Evolutionary conservation across 805 yeast genomes (phyloP), one percentile per base, ranked within the genome.

Genomic region (Sugiyamaella boreocaroliniensis): DNA sequence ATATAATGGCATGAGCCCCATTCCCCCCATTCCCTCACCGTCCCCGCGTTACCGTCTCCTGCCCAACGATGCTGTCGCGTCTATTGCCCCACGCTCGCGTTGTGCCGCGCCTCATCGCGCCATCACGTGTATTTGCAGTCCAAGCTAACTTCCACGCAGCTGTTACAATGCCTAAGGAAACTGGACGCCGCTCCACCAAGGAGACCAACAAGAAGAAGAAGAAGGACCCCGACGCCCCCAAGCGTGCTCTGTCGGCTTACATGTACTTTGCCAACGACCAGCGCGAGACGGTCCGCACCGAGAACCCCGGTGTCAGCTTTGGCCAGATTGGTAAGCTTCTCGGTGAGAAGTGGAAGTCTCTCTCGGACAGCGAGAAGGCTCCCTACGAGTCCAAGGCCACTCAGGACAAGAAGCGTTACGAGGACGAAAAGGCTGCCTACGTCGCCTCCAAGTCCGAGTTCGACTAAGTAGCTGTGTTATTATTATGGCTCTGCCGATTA

Each of bases 201-300:
- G 56, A 56, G 49, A 55, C 40, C 49, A 52, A 47, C 55, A 45
- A 49, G 29, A 49, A 52, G 42, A 55, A 54, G 59, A 61, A 58
- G 62, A 61, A 60, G 64, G 65, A 62, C 56, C 66, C 99, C 77
- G 90, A 92, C 73, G 99, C 99, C 61, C 99, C 99, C 72, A 93
- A 93, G 88, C 88, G 98, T 75, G 89, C 97, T 22, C 77, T 93
- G 70, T 89, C 97, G 56, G 97, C 98, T 48, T 93, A 92, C 83
- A 90, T 93, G 98, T 92, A 88, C 82, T 93, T 90, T 69, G 98
- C 99, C 64, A 89, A 89, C 71, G 97, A 89, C 68, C 86, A 87
- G 80, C 90, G 99, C 79, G 97, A 92, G 74, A 81, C 82, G 59
- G 96, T 93, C 62, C 83, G 96, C 72, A 83, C 92, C 58, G 98